Percentiles rank a stretch among this genome's conserved stretches.
Conservation (phyloP, 768 basidiomycete genomes). For the Auriscalpium orientale region DNA sequence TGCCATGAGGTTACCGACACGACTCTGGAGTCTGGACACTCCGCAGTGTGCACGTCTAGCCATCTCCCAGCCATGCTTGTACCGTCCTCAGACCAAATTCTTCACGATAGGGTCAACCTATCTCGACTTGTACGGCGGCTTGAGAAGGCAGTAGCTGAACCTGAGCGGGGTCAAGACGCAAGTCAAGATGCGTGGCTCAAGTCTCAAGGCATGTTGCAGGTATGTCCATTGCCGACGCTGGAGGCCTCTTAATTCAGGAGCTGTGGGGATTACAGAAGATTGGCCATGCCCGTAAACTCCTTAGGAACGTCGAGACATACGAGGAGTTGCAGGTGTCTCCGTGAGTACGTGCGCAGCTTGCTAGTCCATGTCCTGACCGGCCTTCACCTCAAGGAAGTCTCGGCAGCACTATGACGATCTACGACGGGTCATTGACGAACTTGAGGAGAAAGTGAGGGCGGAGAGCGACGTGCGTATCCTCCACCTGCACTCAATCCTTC, state of each 20-base stretch:
- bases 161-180: constrained; percentile 32
- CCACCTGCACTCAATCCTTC: not conserved
- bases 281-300: constrained; percentile 5
- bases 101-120: constrained; percentile 66
- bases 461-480: constrained; percentile 41
- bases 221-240: constrained; percentile 19
- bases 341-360: constrained; percentile 1
- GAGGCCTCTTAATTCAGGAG: not conserved
- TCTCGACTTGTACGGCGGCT: constrained; percentile 51
- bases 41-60: not conserved
- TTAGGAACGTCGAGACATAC: constrained; percentile 2
- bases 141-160: constrained; percentile 41
- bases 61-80: not conserved
- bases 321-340: constrained; percentile 3
- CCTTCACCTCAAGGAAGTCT: constrained; percentile 28
- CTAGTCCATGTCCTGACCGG: not conserved
- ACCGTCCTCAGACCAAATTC: constrained; percentile 13
- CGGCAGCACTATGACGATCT: constrained; percentile 39
- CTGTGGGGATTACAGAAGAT: constrained; percentile 3
- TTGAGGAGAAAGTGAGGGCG: constrained; percentile 45
- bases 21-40: too few relatives aligned
- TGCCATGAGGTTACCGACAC: too few relatives aligned
- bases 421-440: constrained; percentile 41
- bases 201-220: constrained; percentile 50
- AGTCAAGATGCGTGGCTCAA: constrained; percentile 43